phyloP scores from a whole-genome alignment of 2,329 filamentous ascomycete genomes.

The Ophiosphaerella narmari region DNA sequence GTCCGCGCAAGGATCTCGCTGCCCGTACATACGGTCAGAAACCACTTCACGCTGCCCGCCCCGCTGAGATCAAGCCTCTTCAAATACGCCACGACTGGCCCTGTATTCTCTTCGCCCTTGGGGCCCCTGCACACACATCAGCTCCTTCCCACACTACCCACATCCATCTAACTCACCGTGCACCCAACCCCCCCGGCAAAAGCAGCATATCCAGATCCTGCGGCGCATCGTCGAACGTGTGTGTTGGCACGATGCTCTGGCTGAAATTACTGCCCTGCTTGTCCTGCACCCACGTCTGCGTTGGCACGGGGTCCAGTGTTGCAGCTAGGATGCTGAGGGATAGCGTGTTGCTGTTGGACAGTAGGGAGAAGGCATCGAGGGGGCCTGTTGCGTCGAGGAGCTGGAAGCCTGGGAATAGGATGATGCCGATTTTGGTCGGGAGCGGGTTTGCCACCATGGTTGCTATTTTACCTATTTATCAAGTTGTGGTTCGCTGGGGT shows the following conservation, averaged over 20 bases:
- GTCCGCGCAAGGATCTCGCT: constrained; percentile 62
- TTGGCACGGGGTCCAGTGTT: constrained; percentile 42
- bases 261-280: constrained; percentile 32
- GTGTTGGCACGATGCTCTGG: constrained; percentile 53
- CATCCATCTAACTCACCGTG: too few species aligned
- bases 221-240: constrained; percentile 60
- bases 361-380: constrained; percentile 52
- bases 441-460: constrained; percentile 7
- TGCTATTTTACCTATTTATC: not conserved
- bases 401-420: constrained; percentile 47
- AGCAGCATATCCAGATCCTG: constrained; percentile 64
- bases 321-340: constrained; percentile 41
- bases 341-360: constrained; percentile 32
- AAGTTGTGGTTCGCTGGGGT: too few species aligned
- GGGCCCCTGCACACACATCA: constrained; percentile 26
- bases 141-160: too few species aligned
- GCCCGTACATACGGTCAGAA: constrained; percentile 71
- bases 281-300: constrained; percentile 16
- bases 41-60: constrained; percentile 53
- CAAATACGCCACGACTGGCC: constrained; percentile 54
- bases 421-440: constrained; percentile 36
- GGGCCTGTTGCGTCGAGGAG: constrained; percentile 50
- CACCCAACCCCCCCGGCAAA: constrained; percentile 66
- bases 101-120: constrained; percentile 30
- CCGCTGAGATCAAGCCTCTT: constrained; percentile 37